These are phyloP conservation scores for Usnea hakonensis DNA, from an alignment of 495 filamentous ascomycete species.

Conservation along the genomic window DNA sequence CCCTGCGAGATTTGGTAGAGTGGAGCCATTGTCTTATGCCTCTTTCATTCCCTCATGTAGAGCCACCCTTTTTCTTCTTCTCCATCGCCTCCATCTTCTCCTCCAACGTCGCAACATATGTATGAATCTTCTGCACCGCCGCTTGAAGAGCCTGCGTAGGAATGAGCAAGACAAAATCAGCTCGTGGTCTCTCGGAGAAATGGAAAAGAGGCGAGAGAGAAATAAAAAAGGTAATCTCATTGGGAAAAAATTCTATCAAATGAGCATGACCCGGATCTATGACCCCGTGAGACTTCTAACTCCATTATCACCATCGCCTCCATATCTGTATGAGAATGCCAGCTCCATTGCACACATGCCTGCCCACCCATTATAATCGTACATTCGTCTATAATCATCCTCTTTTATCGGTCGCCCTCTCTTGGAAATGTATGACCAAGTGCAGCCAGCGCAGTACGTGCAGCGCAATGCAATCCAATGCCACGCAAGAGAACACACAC, in stretches of 20 bases:
- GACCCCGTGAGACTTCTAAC: background rate
- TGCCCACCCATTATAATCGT: background rate
- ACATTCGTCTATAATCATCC: background rate
- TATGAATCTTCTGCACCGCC: conserved; percentile 76
- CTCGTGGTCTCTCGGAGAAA: conserved; percentile 9
- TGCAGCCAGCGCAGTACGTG: background rate
- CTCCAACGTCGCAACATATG: conserved; percentile 74
- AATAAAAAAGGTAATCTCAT: conserved; percentile 21
- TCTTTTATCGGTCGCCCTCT: background rate
- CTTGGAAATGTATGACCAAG: background rate
- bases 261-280: conserved; percentile 1
- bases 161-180: conserved; percentile 14
- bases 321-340: background rate
- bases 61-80: conserved; percentile 47
- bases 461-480: conserved; percentile 8
- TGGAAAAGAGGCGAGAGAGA: conserved; percentile 17
- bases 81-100: conserved; percentile 66
- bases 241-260: conserved; percentile 11
- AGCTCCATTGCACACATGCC: background rate
- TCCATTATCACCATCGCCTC: background rate
- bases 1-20: background rate
- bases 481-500: background rate
- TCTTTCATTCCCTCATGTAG: background rate
- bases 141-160: conserved; percentile 72
- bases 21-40: background rate